Percentiles rank a stretch among this genome's conserved stretches.
phyloP scores from a whole-genome alignment of 306 rosid genomes.

The Cyclanthera cordifolia region DNA sequence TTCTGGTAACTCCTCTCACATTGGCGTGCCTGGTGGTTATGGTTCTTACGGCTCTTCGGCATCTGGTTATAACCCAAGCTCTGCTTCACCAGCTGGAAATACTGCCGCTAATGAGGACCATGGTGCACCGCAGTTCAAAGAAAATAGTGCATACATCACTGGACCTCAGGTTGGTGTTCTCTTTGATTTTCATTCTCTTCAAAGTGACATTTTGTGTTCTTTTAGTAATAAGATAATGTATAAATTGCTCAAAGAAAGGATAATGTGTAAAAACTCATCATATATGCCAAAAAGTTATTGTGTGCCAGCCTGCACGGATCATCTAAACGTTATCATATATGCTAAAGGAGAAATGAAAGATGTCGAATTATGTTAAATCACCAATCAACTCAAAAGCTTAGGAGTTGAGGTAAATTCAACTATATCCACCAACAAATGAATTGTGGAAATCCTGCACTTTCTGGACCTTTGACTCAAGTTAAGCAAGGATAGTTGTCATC shows the following conservation, averaged over 20 bases:
- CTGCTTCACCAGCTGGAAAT: conserved; percentile 57
- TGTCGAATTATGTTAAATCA: no score
- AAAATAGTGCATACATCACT: conserved; percentile 59
- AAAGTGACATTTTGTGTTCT: conserved; percentile 3
- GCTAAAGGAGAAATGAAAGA: no score
- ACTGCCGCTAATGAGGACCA: conserved; percentile 68
- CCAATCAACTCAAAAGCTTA: no score
- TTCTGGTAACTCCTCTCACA: conserved; percentile 59
- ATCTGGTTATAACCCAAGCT: conserved; percentile 64
- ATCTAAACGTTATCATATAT: no score
- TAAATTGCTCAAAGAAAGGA: not conserved
- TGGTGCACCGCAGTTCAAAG: conserved; percentile 74
- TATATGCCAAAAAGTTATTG: not conserved
- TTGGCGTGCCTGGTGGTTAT: conserved; percentile 65
- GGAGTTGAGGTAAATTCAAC: no score
- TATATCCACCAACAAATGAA: no score
- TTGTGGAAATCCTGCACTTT: no score
- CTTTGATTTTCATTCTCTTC: conserved; percentile 12
- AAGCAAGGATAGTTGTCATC: not conserved
- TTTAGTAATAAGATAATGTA: not conserved
- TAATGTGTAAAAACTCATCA: not conserved
- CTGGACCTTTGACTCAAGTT: no score
- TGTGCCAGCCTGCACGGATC: not conserved
- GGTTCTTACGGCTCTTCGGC: conserved; percentile 79
- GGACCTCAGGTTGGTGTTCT: conserved; percentile 72